A percentile compares a stretch with the other conserved stretches of the same genome.
These are phyloP conservation scores for Entomophthora muscae DNA, from an alignment of 371 early-diverging fungal species.

Conservation along the genomic window DNA sequence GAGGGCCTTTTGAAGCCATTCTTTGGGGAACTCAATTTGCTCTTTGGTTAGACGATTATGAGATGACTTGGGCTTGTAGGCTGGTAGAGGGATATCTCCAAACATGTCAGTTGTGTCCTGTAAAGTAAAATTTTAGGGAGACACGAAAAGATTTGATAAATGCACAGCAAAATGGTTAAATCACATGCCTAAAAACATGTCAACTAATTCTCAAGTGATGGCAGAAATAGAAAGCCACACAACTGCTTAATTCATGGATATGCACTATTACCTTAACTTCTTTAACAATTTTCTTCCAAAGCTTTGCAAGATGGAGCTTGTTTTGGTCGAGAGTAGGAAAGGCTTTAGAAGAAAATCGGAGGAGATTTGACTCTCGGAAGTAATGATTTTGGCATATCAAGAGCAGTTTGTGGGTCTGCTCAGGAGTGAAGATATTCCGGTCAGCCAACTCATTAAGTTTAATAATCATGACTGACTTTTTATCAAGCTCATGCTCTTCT, in stretches of 20 bases:
- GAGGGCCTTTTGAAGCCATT: conserved; percentile 4
- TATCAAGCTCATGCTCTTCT: conserved; percentile 3
- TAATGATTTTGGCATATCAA: conserved; percentile 3
- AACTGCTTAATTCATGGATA: neutral
- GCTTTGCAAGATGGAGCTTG: neutral
- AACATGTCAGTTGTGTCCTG: neutral
- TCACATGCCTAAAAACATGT: neutral
- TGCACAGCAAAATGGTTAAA: neutral
- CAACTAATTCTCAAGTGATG: neutral
- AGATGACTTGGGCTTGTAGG: neutral
- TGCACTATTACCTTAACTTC: conserved; percentile 1
- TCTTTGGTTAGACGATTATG: neutral
- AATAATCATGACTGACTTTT: conserved; percentile 1
- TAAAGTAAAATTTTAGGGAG: neutral
- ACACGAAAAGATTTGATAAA: neutral
- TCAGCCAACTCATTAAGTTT: neutral
- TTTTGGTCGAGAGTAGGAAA: neutral
- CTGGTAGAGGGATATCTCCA: neutral
- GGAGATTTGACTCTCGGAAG: neutral
- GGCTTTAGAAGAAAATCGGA: neutral
- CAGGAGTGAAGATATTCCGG: neutral
- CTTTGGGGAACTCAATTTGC: neutral
- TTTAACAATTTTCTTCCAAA: neutral
- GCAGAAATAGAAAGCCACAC: neutral
- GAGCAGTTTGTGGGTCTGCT: neutral